These are phyloP conservation scores for Podaxis sp. DNA, from an alignment of 768 basidiomycete genomes.

Conservation along the genomic window DNA sequence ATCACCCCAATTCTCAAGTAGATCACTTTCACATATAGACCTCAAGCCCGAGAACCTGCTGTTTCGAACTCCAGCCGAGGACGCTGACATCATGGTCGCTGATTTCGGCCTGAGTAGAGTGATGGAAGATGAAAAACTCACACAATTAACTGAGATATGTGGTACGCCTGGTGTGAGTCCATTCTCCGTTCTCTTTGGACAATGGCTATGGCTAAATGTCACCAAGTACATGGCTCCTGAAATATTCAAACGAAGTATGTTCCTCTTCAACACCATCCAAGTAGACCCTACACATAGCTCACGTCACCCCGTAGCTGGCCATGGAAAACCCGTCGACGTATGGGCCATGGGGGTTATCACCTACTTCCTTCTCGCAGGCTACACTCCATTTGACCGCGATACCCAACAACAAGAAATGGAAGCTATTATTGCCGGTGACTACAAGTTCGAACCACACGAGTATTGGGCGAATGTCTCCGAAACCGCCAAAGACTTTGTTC, in stretches of 20 bases:
- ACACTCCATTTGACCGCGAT: conserved; percentile 97
- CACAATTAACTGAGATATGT: conserved; percentile 90
- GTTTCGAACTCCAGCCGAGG: conserved; percentile 86
- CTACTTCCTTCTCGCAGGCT: conserved; percentile 89
- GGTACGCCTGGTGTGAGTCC: conserved; percentile 81
- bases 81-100: conserved; percentile 94
- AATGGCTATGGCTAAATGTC: background rate
- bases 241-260: conserved; percentile 86
- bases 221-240: conserved; percentile 91
- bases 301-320: conserved; percentile 57
- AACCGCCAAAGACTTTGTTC: conserved; percentile 83
- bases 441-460: conserved; percentile 77
- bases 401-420: conserved; percentile 88
- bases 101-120: conserved; percentile 94
- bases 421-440: conserved; percentile 92
- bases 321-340: conserved; percentile 91
- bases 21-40: conserved; percentile 43
- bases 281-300: background rate
- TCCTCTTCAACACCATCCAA: background rate
- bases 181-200: conserved; percentile 13
- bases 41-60: conserved; percentile 98
- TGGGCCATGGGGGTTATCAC: conserved; percentile 99
- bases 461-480: conserved; percentile 87
- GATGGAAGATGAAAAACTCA: conserved; percentile 88
- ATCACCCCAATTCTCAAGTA: background rate